Conservation (phyloP, 2,329 filamentous ascomycete genomes). For the Fusarium papillatum region DNA sequence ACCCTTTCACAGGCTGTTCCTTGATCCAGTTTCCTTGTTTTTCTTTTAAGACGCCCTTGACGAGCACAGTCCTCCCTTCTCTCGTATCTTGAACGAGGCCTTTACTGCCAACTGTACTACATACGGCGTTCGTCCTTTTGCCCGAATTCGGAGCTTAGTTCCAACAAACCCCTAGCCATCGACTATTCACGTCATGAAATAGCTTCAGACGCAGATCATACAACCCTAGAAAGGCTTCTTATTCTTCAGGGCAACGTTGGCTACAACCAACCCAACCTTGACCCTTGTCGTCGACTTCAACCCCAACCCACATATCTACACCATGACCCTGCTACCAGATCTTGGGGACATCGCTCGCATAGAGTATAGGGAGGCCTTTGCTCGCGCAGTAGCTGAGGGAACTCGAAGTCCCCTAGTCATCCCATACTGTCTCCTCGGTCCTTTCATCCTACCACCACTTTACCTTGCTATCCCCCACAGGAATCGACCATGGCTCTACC, state of each 20-base stretch:
- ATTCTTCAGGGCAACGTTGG: neutral
- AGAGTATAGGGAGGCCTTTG: constrained; percentile 54
- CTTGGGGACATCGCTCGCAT: constrained; percentile 45
- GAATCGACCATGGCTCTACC: constrained; percentile 63
- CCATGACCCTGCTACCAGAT: constrained; percentile 15
- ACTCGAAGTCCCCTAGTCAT: constrained; percentile 62
- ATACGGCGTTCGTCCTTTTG: neutral
- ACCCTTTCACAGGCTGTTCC: constrained; percentile 22
- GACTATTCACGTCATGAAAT: constrained; percentile 28
- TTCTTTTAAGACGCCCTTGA: neutral
- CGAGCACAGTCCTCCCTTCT: no score
- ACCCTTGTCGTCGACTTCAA: neutral
- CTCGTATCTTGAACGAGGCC: neutral
- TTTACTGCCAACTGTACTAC: neutral
- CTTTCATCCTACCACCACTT: constrained; percentile 62
- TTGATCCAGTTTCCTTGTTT: neutral
- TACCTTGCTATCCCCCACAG: constrained; percentile 71
- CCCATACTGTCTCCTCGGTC: constrained; percentile 63
- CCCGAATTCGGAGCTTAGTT: neutral
- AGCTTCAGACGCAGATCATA: constrained; percentile 12
- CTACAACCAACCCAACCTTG: neutral
- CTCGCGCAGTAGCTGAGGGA: constrained; percentile 52
- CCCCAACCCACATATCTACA: constrained; percentile 10
- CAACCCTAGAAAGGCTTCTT: constrained; percentile 15
- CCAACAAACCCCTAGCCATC: neutral